phyloP scores from a whole-genome alignment of 1,284 basidiomycete species.

The Sanghuangporus weigelae region DNA sequence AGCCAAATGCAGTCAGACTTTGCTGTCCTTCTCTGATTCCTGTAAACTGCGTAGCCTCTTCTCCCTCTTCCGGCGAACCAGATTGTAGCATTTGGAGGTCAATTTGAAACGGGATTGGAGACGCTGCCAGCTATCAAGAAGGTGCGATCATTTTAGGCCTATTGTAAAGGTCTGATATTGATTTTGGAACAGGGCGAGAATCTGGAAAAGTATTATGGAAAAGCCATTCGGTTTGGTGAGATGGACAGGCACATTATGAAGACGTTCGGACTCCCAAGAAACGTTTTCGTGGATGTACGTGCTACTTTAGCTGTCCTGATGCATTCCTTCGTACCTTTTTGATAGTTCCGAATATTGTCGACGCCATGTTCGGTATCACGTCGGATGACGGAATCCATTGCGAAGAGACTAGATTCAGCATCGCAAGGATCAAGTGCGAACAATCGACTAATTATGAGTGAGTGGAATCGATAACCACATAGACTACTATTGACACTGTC shows the following conservation, averaged over 20 bases:
- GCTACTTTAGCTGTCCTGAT: not conserved
- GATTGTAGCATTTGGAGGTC: not conserved
- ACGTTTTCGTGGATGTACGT: conserved; percentile 57
- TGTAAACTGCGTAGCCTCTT: not conserved
- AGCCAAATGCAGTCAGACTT: not conserved
- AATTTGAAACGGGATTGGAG: not conserved
- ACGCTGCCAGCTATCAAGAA: conserved; percentile 2
- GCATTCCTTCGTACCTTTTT: not conserved
- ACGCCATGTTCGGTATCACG: conserved; percentile 65
- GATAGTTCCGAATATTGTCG: conserved; percentile 60
- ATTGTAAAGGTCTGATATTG: not conserved
- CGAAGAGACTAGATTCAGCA: conserved; percentile 46
- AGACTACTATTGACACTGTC: conserved; percentile 11
- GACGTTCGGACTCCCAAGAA: conserved; percentile 62
- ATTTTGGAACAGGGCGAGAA: not conserved
- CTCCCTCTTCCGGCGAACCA: conserved; percentile 12
- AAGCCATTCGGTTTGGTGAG: conserved; percentile 37
- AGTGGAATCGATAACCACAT: conserved; percentile 25
- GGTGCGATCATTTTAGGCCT: not conserved
- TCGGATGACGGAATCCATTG: conserved; percentile 48
- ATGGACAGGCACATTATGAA: conserved; percentile 45
- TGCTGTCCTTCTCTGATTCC: not conserved
- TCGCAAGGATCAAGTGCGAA: conserved; percentile 36
- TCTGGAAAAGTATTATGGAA: conserved; percentile 27
- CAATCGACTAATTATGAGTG: conserved; percentile 58